Evolutionary conservation across 257 asterid species (phyloP).

Genomic region (Henckelia pumila): DNA sequence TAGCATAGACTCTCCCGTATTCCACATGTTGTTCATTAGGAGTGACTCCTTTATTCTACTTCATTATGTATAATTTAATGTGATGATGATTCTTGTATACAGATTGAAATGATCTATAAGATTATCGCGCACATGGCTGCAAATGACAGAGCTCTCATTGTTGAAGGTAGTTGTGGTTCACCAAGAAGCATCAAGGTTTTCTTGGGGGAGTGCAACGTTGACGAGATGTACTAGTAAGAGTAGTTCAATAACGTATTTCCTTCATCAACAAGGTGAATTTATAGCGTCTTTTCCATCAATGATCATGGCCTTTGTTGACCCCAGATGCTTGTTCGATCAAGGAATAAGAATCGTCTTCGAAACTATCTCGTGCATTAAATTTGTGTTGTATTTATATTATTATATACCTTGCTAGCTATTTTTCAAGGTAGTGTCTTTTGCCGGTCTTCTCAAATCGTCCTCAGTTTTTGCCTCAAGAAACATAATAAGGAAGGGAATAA

Average conservation of each 20-base stretch:
- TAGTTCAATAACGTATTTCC: background rate
- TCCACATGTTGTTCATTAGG: conserved; percentile 3
- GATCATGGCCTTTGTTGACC: background rate
- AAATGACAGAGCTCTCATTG: conserved; percentile 94
- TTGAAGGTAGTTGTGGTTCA: conserved; percentile 95
- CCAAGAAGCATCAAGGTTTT: conserved; percentile 87
- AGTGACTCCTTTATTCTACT: background rate
- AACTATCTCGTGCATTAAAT: background rate
- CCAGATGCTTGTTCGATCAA: background rate
- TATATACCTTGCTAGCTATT: too few relatives aligned
- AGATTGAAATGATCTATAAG: conserved; percentile 98
- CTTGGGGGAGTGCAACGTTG: conserved; percentile 93
- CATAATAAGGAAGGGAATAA: background rate
- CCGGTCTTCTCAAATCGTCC: background rate
- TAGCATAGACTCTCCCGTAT: too few relatives aligned
- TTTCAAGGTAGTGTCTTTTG: background rate
- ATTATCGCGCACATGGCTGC: conserved; percentile 95
- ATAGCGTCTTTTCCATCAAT: background rate
- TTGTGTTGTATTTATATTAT: background rate
- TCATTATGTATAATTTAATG: conserved; percentile 1
- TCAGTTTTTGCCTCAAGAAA: background rate
- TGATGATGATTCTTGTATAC: conserved; percentile 27
- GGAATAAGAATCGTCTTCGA: background rate
- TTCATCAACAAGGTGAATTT: background rate
- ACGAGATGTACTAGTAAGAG: conserved; percentile 54